Percentiles rank a stretch among this genome's conserved stretches.
These are phyloP conservation scores for Claviceps capensis DNA, from an alignment of 2,329 filamentous ascomycete species.

Conservation along the genomic window DNA sequence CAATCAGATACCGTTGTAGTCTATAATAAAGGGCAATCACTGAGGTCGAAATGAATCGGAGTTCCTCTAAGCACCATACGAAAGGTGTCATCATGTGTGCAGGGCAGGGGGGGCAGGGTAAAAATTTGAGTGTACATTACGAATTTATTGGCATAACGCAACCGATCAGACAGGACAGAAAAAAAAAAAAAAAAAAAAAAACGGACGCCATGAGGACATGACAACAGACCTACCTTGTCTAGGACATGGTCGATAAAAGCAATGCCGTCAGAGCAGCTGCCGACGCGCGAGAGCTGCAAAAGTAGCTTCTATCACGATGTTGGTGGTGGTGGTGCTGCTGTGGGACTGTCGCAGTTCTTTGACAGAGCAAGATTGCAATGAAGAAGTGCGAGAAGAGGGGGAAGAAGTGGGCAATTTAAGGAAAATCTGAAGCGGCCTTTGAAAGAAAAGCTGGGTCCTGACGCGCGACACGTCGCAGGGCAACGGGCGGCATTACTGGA, in stretches of 20 bases:
- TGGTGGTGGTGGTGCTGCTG: no score
- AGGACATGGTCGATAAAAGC: conserved; percentile 15
- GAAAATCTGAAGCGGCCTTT: no score
- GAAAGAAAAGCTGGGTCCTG: no score
- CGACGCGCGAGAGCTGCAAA: neutral
- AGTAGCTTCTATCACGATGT: neutral
- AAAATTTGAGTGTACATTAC: neutral
- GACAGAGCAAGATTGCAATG: no score
- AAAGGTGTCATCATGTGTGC: conserved; percentile 44
- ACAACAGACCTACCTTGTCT: conserved; percentile 15
- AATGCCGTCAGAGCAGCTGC: conserved; percentile 4
- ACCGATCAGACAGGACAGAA: no score
- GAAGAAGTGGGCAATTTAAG: no score
- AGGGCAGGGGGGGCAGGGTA: neutral
- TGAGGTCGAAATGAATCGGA: conserved; percentile 42
- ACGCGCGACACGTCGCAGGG: no score
- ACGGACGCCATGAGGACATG: neutral
- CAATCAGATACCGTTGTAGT: conserved; percentile 98
- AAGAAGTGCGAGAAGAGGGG: no score
- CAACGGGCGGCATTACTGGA: neutral
- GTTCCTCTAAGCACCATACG: conserved; percentile 41
- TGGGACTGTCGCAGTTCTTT: no score
- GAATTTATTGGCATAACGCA: neutral
- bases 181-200: neutral
- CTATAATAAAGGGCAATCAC: conserved; percentile 54